phyloP scores from a whole-genome alignment of 306 rosid genomes.

The Acacia crassicarpa region DNA sequence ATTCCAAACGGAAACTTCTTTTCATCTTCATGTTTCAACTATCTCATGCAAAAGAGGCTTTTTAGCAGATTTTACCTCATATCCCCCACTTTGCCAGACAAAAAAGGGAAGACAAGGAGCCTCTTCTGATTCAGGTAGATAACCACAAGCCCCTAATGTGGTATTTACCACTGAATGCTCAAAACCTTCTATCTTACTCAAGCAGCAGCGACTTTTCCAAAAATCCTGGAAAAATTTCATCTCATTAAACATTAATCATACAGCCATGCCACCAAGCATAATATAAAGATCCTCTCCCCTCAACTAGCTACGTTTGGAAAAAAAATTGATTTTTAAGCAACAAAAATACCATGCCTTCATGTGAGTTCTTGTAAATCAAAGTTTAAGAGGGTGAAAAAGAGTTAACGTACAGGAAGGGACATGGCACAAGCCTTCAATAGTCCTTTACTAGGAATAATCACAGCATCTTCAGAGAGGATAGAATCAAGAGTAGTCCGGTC shows the following conservation, averaged over 20 bases:
- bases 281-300: neutral
- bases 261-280: neutral
- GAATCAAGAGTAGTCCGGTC: constrained; percentile 59
- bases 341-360: neutral
- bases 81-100: constrained; percentile 84
- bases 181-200: constrained; percentile 69
- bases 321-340: neutral
- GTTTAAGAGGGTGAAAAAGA: neutral
- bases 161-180: constrained; percentile 74
- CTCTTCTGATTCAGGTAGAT: constrained; percentile 54
- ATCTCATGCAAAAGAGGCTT: neutral
- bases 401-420: constrained; percentile 76
- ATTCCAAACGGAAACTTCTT: constrained; percentile 22
- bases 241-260: constrained; percentile 27
- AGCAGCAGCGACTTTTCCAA: constrained; percentile 79
- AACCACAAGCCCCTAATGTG: constrained; percentile 79
- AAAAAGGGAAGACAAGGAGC: constrained; percentile 65
- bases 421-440: constrained; percentile 75
- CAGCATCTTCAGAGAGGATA: constrained; percentile 70
- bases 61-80: constrained; percentile 48
- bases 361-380: neutral
- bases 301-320: neutral
- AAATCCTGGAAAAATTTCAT: constrained; percentile 59
- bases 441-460: constrained; percentile 74
- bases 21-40: constrained; percentile 11